Percentiles rank a stretch among this genome's conserved stretches.
phyloP scores from a whole-genome alignment of 164 flowering plant genomes.

The Magnolia changhungtana region DNA sequence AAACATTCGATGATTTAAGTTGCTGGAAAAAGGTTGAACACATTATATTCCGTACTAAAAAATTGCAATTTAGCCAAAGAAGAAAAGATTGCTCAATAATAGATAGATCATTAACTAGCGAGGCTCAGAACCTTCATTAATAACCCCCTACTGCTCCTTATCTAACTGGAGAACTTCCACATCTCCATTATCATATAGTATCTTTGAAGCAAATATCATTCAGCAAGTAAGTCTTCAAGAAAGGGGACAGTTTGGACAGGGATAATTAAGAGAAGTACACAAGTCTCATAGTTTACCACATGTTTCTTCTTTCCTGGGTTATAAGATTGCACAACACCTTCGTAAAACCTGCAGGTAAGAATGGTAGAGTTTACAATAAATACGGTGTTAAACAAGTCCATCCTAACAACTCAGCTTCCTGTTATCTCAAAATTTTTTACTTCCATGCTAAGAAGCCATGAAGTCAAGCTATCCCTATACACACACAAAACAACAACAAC shows the following conservation, averaged over 20 bases:
- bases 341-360: constrained; percentile 66
- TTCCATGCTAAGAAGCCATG: not conserved
- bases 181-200: constrained; percentile 91
- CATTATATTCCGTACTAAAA: not conserved
- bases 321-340: constrained; percentile 83
- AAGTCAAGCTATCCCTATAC: not conserved
- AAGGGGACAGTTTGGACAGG: not conserved
- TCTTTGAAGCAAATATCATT: constrained; percentile 27
- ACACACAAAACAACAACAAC: not conserved
- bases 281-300: constrained; percentile 45
- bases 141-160: constrained; percentile 82
- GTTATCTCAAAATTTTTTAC: not conserved
- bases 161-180: constrained; percentile 73
- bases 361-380: constrained; percentile 1
- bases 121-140: constrained; percentile 37
- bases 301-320: constrained; percentile 64
- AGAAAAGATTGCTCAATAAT: constrained; percentile 3
- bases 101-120: constrained; percentile 40
- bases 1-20: constrained; percentile 28
- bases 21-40: constrained; percentile 39
- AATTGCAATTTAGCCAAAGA: not conserved
- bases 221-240: constrained; percentile 2
- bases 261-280: not conserved
- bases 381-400: not conserved
- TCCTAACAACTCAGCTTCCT: too few relatives aligned